These are phyloP conservation scores for Kuraishia capsulata DNA, from an alignment of 805 yeast species.

Conservation along the genomic window DNA sequence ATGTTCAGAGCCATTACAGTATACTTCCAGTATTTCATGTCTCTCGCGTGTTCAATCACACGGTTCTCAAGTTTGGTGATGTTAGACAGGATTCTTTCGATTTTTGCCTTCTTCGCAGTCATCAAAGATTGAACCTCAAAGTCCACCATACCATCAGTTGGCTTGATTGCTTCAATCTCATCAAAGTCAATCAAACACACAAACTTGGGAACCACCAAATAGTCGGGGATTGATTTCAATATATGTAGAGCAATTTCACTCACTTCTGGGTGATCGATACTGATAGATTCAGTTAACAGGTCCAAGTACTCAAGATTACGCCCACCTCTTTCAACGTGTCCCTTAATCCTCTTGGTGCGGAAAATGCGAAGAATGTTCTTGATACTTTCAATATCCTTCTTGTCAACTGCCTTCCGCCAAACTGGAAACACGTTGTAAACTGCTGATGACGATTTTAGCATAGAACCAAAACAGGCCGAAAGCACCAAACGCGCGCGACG, in stretches of 20 bases:
- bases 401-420: constrained; percentile 38
- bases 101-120: constrained; percentile 54
- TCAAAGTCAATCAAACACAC: constrained; percentile 43
- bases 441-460: constrained; percentile 59
- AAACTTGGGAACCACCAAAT: constrained; percentile 37
- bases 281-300: constrained; percentile 44
- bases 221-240: constrained; percentile 28
- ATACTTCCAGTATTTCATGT: constrained; percentile 47
- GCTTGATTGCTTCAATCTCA: constrained; percentile 38
- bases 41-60: constrained; percentile 17
- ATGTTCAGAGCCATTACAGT: constrained; percentile 38
- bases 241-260: constrained; percentile 44
- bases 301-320: constrained; percentile 38
- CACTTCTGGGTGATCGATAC: constrained; percentile 47
- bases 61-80: constrained; percentile 32
- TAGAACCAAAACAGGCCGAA: constrained; percentile 57
- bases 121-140: constrained; percentile 50
- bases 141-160: constrained; percentile 51
- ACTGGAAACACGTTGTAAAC: constrained; percentile 39
- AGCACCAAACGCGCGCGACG: constrained; percentile 61
- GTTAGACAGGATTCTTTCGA: constrained; percentile 29
- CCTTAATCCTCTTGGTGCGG: constrained; percentile 45
- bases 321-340: constrained; percentile 50
- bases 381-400: constrained; percentile 42
- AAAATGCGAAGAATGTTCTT: constrained; percentile 59